These are phyloP conservation scores for Parachaetomium inaequale DNA, from an alignment of 495 filamentous ascomycete species.

Conservation along the genomic window DNA sequence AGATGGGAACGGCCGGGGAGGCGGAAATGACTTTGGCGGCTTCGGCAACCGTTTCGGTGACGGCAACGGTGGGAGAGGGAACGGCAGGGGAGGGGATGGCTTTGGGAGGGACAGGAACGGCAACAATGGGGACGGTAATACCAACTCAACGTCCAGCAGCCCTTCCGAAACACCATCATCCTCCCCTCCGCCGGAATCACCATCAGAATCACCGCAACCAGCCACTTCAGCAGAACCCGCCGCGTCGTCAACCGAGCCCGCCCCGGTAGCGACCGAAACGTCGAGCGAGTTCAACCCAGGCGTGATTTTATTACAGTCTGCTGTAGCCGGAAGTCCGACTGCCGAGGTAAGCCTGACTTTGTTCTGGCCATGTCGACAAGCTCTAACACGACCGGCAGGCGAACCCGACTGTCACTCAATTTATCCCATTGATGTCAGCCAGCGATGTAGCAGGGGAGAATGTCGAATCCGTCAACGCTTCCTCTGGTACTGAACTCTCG, in stretches of 20 bases:
- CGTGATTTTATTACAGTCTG: constrained; percentile 10
- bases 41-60: background rate
- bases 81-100: background rate
- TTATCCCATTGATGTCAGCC: background rate
- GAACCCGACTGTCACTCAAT: constrained; percentile 12
- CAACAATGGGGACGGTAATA: constrained; percentile 3
- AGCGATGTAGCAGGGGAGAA: background rate
- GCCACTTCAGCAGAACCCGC: background rate
- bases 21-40: background rate
- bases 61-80: background rate
- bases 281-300: constrained; percentile 5
- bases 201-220: background rate
- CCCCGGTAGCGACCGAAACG: background rate
- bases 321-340: background rate
- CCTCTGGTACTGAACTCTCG: background rate
- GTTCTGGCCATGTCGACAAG: background rate
- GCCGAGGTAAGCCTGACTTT: constrained; percentile 17
- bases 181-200: background rate
- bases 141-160: background rate
- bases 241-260: background rate
- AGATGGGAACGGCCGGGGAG: background rate
- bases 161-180: background rate
- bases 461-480: no score
- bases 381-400: constrained; percentile 10
- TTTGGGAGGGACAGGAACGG: constrained; percentile 6